Evolutionary conservation across 805 yeast species (phyloP).

Genomic region (Kodamaea restingae): DNA sequence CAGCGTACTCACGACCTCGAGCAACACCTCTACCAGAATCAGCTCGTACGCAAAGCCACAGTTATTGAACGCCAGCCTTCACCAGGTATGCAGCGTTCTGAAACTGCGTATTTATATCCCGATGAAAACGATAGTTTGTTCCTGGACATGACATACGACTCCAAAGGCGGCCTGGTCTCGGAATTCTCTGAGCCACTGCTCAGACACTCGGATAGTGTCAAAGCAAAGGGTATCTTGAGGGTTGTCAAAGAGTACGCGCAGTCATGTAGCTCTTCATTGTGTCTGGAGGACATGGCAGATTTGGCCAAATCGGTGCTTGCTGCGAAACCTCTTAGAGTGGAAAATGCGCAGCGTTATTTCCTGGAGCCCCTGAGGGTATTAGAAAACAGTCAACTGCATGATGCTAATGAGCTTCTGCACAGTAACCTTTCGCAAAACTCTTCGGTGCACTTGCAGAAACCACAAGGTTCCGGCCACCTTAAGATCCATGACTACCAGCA

Average conservation of each 20-base stretch:
- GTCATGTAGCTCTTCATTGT: constrained; percentile 1
- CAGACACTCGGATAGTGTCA: constrained; percentile 4
- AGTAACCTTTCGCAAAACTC: too few species aligned
- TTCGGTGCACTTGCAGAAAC: too few species aligned
- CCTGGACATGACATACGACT: constrained; percentile 11
- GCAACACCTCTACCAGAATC: constrained; percentile 6
- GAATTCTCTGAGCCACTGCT: constrained; percentile 1
- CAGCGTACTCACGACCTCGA: constrained; percentile 7
- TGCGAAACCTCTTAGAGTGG: too few species aligned
- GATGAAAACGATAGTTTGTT: constrained; percentile 16
- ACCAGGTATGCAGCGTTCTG: neutral
- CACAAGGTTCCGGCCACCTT: too few species aligned
- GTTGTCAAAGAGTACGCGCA: constrained; percentile 9
- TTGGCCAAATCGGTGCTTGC: too few species aligned
- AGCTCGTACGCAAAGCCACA: constrained; percentile 1
- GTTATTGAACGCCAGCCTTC: neutral
- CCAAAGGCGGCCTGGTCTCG: constrained; percentile 4
- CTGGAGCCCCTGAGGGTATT: too few species aligned
- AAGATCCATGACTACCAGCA: neutral
- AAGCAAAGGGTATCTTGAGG: constrained; percentile 7
- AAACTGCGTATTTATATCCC: constrained; percentile 2
- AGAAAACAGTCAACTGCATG: too few species aligned
- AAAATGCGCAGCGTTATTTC: too few species aligned
- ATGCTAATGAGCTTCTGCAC: too few species aligned
- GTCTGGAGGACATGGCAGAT: too few species aligned